These are phyloP conservation scores for Fusarium sp. DNA, from an alignment of 2,329 filamentous ascomycete genomes.

Conservation along the genomic window DNA sequence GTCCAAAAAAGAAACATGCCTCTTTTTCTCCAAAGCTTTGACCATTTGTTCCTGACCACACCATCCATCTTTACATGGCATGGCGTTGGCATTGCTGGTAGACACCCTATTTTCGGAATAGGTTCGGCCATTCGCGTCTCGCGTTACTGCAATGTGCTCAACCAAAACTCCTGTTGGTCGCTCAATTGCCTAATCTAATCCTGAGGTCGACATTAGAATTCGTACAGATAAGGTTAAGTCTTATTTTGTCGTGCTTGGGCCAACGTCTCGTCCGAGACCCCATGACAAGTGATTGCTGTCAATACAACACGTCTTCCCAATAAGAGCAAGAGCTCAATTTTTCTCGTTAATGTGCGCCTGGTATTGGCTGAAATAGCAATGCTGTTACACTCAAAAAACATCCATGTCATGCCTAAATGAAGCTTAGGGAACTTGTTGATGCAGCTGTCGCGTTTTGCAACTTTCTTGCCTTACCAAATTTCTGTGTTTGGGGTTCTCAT, in stretches of 20 bases:
- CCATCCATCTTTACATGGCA: constrained; percentile 5
- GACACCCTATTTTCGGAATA: constrained; percentile 19
- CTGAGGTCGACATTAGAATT: constrained; percentile 8
- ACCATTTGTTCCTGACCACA: constrained; percentile 34
- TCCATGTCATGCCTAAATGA: constrained; percentile 1
- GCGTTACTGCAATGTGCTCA: constrained; percentile 25
- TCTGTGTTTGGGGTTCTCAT: constrained; percentile 20
- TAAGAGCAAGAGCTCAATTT: constrained; percentile 1
- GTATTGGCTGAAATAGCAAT: constrained; percentile 12
- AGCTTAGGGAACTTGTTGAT: constrained; percentile 1
- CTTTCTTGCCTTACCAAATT: constrained; percentile 12
- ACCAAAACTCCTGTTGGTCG: constrained; percentile 33
- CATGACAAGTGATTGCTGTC: constrained; percentile 14
- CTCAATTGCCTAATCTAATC: constrained; percentile 18
- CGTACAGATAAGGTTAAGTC: constrained; percentile 22
- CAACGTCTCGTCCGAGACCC: constrained; percentile 3
- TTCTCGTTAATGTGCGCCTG: constrained; percentile 6
- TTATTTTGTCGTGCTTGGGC: constrained; percentile 15
- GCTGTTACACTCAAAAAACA: neutral
- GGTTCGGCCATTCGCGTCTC: constrained; percentile 33
- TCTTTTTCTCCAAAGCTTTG: constrained; percentile 33
- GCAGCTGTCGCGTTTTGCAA: constrained; percentile 22
- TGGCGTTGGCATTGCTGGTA: constrained; percentile 16
- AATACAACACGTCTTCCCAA: constrained; percentile 2
- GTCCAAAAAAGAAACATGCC: constrained; percentile 22